Percentiles rank a stretch among this genome's conserved stretches.
phyloP scores from a whole-genome alignment of 2,329 filamentous ascomycete genomes.

The Xylariaceae sp. region DNA sequence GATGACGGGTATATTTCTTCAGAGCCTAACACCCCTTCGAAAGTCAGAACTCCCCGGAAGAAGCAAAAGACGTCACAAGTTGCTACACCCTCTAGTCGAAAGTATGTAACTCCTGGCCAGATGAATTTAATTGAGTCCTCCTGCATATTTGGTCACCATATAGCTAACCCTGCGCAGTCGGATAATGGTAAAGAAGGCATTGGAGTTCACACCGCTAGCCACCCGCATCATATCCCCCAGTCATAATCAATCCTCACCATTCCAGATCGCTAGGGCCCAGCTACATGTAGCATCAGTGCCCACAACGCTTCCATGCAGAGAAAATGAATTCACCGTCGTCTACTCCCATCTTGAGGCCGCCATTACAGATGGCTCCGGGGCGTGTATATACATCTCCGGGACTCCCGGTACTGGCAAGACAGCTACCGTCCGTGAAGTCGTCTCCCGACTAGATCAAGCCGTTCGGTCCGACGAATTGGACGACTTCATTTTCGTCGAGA shows the following conservation, averaged over 20 bases:
- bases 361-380: conserved; percentile 86
- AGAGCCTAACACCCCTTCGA: conserved; percentile 30
- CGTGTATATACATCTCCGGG: conserved; percentile 99
- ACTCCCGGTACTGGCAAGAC: conserved; percentile 97
- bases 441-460: conserved; percentile 79
- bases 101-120: conserved; percentile 31
- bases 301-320: conserved; percentile 80
- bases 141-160: not conserved
- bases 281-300: conserved; percentile 94
- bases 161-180: conserved; percentile 27
- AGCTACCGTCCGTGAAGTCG: conserved; percentile 91
- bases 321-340: conserved; percentile 84
- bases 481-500: conserved; percentile 98
- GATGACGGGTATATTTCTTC: conserved; percentile 32
- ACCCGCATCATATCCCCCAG: conserved; percentile 75
- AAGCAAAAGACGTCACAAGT: conserved; percentile 45
- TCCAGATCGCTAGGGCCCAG: conserved; percentile 80
- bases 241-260: conserved; percentile 74
- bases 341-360: conserved; percentile 92
- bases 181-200: conserved; percentile 73
- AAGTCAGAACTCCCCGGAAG: conserved; percentile 50
- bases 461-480: conserved; percentile 88
- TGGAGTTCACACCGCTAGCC: conserved; percentile 94
- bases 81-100: conserved; percentile 40
- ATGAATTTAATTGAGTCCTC: conserved; percentile 49